A percentile compares a stretch with the other conserved stretches of the same genome.
Conservation (phyloP, 192 early-diverging fungal genomes). For the Radiomyces spectabilis region DNA sequence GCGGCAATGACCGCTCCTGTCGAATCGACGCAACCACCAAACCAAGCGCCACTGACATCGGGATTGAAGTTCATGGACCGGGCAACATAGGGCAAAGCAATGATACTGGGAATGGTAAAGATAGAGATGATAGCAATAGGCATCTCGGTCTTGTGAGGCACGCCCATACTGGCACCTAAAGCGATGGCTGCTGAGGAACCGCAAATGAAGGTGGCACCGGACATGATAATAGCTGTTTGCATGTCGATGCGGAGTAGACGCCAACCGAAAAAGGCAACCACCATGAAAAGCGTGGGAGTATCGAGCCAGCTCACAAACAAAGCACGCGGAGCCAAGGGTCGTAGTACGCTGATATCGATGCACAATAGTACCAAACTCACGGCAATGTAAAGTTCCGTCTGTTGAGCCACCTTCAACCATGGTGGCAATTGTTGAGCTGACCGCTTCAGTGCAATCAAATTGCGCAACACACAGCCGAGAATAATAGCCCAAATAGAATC, state of each 20-base stretch:
- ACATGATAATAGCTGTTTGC: constrained; percentile 45
- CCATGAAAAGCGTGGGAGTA: constrained; percentile 43
- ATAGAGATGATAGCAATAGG: constrained; percentile 51
- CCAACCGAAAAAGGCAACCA: constrained; percentile 37
- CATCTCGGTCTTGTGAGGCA: constrained; percentile 38
- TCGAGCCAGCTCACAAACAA: constrained; percentile 49
- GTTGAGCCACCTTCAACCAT: constrained; percentile 46
- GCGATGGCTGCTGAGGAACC: constrained; percentile 46
- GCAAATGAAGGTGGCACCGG: constrained; percentile 46
- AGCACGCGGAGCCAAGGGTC: constrained; percentile 39
- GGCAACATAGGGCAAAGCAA: constrained; percentile 45
- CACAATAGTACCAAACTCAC: constrained; percentile 42
- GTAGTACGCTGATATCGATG: constrained; percentile 37
- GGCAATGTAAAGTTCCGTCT: constrained; percentile 49
- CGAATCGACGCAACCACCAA: constrained; percentile 48
- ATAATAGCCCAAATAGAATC: constrained; percentile 52
- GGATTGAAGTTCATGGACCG: constrained; percentile 29
- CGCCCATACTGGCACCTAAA: constrained; percentile 33
- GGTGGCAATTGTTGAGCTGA: constrained; percentile 21
- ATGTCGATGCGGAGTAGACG: constrained; percentile 37
- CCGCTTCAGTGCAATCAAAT: constrained; percentile 8
- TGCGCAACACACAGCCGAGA: constrained; percentile 37
- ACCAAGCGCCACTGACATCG: constrained; percentile 42
- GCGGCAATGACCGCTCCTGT: constrained; percentile 48
- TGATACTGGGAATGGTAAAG: constrained; percentile 45